Percentiles rank a stretch among this genome's conserved stretches.
Conservation (phyloP, 495 filamentous ascomycete genomes). For the Cladorrhinum samala region DNA sequence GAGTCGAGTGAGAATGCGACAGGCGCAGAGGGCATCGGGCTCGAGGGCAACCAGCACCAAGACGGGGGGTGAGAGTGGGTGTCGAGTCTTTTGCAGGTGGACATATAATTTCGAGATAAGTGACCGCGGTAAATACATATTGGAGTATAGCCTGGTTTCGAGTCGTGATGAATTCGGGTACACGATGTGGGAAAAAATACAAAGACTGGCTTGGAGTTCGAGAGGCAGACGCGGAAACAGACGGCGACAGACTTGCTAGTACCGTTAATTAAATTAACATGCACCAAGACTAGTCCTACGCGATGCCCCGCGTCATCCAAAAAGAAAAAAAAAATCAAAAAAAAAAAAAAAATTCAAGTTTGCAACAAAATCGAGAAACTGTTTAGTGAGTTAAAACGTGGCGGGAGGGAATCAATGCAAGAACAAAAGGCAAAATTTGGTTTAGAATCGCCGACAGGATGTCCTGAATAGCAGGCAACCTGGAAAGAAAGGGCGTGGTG, state of each 20-base stretch:
- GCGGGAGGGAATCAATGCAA: no score
- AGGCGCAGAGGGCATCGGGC: conserved; percentile 91
- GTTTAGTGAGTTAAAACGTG: no score
- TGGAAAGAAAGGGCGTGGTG: not conserved
- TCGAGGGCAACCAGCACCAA: conserved; percentile 92
- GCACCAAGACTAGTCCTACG: not conserved
- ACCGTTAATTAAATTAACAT: not conserved
- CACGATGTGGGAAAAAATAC: not conserved
- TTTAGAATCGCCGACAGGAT: no score
- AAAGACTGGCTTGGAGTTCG: not conserved
- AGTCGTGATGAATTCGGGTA: not conserved
- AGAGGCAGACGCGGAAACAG: not conserved
- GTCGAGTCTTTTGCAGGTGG: conserved; percentile 72
- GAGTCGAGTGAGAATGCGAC: conserved; percentile 83
- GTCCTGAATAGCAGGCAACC: not conserved
- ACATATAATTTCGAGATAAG: conserved; percentile 86
- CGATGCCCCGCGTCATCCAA: not conserved
- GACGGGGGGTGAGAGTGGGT: conserved; percentile 79
- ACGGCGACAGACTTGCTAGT: not conserved
- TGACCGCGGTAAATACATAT: conserved; percentile 90
- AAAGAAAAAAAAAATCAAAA: not conserved
- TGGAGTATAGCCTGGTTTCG: not conserved
- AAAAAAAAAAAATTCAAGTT: not conserved
- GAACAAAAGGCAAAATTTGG: no score
- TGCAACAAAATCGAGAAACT: no score